Conservation (phyloP, 768 basidiomycete genomes). For the Amanita brunnescens region DNA sequence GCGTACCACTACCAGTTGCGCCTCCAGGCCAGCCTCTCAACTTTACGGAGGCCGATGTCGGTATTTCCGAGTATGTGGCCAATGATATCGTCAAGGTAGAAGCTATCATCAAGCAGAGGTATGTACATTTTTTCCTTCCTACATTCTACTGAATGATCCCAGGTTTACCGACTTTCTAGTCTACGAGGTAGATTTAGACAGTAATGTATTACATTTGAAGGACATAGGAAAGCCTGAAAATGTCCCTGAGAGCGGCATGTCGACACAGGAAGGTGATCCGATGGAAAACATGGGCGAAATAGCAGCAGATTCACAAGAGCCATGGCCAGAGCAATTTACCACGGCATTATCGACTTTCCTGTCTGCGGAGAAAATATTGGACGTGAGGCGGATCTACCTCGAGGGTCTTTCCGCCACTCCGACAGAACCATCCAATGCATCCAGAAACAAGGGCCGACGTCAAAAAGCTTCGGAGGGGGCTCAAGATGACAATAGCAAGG, state of each 20-base stretch:
- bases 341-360: constrained; percentile 54
- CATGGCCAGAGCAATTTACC: constrained; percentile 62
- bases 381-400: constrained; percentile 65
- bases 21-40: constrained; percentile 44
- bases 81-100: constrained; percentile 62
- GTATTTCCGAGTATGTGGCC: constrained; percentile 82
- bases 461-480: constrained; percentile 27
- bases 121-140: constrained; percentile 11
- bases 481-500: constrained; percentile 62
- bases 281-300: neutral
- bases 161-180: constrained; percentile 98
- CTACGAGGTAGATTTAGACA: constrained; percentile 78
- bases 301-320: constrained; percentile 20
- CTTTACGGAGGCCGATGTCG: constrained; percentile 75
- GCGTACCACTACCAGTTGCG: constrained; percentile 42
- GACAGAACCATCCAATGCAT: constrained; percentile 39
- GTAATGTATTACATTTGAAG: constrained; percentile 75
- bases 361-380: constrained; percentile 45
- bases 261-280: constrained; percentile 6
- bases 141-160: constrained; percentile 6
- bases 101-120: constrained; percentile 98
- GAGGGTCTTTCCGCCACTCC: constrained; percentile 81
- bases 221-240: constrained; percentile 51
- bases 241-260: constrained; percentile 16
- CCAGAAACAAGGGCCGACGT: constrained; percentile 34